Percentiles rank a stretch among this genome's conserved stretches.
These are phyloP conservation scores for Clohesyomyces aquaticus DNA, from an alignment of 495 filamentous ascomycete species.

Conservation along the genomic window DNA sequence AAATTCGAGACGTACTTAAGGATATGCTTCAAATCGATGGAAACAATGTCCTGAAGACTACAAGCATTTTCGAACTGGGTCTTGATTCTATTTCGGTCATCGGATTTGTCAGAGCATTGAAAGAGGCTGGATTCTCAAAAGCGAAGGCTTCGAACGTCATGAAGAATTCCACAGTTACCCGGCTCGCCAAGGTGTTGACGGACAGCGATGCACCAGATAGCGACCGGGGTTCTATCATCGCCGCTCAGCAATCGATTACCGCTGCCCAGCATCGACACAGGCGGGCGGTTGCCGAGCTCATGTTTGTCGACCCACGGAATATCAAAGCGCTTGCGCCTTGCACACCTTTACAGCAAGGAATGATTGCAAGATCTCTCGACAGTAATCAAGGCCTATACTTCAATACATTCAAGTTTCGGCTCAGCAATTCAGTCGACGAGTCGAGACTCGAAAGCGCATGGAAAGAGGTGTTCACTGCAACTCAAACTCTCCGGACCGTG, in stretches of 20 bases:
- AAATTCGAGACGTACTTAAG: conserved; percentile 58
- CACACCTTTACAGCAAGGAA: conserved; percentile 78
- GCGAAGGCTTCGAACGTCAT: conserved; percentile 68
- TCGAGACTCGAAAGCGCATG: conserved; percentile 57
- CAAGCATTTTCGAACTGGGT: conserved; percentile 79
- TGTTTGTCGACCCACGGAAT: conserved; percentile 52
- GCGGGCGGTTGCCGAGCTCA: conserved; percentile 51
- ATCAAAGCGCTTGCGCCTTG: conserved; percentile 75
- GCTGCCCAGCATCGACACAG: conserved; percentile 62
- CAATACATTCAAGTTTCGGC: conserved; percentile 64
- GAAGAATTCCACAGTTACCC: conserved; percentile 59
- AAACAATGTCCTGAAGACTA: conserved; percentile 54
- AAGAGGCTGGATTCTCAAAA: conserved; percentile 53
- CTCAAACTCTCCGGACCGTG: conserved; percentile 65
- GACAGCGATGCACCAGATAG: conserved; percentile 27
- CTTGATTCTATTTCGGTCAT: conserved; percentile 82
- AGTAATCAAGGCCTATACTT: conserved; percentile 65
- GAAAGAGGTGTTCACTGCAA: conserved; percentile 50
- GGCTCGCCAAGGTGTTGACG: conserved; percentile 53
- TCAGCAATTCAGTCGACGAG: conserved; percentile 51
- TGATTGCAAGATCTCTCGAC: conserved; percentile 69
- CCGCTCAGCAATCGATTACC: conserved; percentile 58
- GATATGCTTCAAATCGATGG: conserved; percentile 52
- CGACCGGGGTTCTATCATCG: conserved; percentile 46
- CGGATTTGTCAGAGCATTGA: conserved; percentile 56